Evolutionary conservation across 768 basidiomycete species (phyloP), one percentile per base, ranked within the genome.

Genomic region (Boletales sp.): DNA sequence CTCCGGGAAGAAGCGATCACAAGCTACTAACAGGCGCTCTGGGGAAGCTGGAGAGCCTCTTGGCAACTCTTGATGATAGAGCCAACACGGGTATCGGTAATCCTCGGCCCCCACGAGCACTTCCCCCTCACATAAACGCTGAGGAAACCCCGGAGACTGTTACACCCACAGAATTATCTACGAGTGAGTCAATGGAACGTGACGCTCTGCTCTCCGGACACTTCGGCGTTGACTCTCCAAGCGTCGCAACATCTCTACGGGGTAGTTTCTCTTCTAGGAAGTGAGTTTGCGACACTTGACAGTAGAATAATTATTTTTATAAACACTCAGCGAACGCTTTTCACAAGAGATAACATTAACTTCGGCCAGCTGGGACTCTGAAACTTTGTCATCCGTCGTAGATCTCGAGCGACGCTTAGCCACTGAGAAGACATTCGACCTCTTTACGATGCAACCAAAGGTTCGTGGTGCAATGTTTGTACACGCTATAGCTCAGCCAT

Each of bases 391-490:
- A 12, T 77, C 77, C 7, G 71, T 95, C 17, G 69, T 80, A 24
- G 90, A 94, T 56, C 78, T 99, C 14, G 95, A 98, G 64, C 74
- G 79, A 31, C 76, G 90, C 24, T 75, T 99, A 31, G 78, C 84
- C 27, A 86, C 90, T 1, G 80, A 86, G 29, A 75, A 80, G 17
- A 90, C 90, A 8, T 71, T 97, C 27, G 97, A 99, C 66, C 84
- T 99, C 40, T 99, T 99, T 67, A 90, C 91, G 2, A 95, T 99
- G 93, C 79, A 81, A 54, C 87, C 87, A 1, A 94, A 92, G 81
- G 95, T 92, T 54, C 53, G 55, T 56, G 43, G 21, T 13, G 9
- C 40, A 49, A 5, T 13, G 39, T 51, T 27, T 39, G 17, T 43
- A 47, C n/a, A 19, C 5, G n/a, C 34, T 18, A 34, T 24, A 35